Percentiles rank a stretch among this genome's conserved stretches.
Conservation (phyloP, 257 asterid species). For the Capsicum chinense region DNA sequence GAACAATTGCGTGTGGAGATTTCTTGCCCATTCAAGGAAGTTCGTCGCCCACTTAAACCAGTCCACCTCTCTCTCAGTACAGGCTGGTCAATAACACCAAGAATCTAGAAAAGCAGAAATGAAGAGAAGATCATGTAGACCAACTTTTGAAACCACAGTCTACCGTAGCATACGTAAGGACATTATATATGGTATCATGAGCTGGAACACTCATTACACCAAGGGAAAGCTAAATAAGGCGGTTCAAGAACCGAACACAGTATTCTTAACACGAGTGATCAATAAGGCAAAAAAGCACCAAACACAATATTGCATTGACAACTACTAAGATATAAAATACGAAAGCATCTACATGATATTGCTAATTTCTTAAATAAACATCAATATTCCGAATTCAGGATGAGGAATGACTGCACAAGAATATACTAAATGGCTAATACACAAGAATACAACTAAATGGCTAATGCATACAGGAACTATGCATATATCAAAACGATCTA, state of each 20-base stretch:
- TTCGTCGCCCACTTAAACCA: constrained; percentile 74
- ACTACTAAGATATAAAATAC: neutral
- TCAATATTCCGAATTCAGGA: constrained; percentile 20
- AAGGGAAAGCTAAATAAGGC: constrained; percentile 5
- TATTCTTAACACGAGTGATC: neutral
- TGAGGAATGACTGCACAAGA: neutral
- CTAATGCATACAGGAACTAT: neutral
- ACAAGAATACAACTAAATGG: neutral
- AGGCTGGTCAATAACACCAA: constrained; percentile 96
- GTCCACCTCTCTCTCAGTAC: constrained; percentile 93
- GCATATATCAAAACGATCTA: neutral
- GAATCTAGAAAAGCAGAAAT: constrained; percentile 53
- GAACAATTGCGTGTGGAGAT: constrained; percentile 74
- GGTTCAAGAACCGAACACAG: neutral
- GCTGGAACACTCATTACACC: constrained; percentile 6
- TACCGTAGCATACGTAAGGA: neutral
- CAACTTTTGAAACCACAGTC: neutral
- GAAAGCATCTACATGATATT: neutral
- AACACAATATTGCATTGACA: neutral
- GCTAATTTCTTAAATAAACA: neutral
- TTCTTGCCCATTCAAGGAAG: constrained; percentile 81
- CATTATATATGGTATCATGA: neutral
- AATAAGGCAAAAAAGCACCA: neutral
- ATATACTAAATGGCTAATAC: neutral
- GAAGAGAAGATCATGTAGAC: constrained; percentile 22